Base-by-base conservation (phyloP, 2,329 filamentous ascomycete species). In the Decorospora gaudefroyi region DNA sequence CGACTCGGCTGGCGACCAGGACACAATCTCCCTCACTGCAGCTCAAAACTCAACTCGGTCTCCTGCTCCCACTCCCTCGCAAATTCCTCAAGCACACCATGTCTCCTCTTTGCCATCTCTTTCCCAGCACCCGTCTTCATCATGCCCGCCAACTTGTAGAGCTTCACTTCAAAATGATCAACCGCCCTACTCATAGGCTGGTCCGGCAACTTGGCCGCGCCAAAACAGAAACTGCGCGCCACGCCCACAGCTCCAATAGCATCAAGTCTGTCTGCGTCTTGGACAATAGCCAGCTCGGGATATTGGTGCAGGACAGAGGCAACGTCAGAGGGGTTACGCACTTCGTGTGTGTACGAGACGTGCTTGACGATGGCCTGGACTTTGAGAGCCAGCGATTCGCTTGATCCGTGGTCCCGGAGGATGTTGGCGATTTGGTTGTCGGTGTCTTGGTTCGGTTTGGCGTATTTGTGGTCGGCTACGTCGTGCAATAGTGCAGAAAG, bases 211-310 rank as follows among this genome's bases (percentile, higher is more conserved):
- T 63, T 69, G 6, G 65, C 67, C 0, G 86, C 90, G 0, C 86
- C 83, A 67, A 84, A 96, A 0, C 86, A 84, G 67, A 93, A 91
- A 27, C 81, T 82, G 29, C 92, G 76, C 2, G 82, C 91, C 43
- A 96, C 85, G 0, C 92, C 92, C 19, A 96, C 81, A 0, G 88
- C 89, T 1, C 91, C 92, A 35, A 96, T 84, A 3, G 90, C 88
- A 72, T 97, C 92, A n/a, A 97, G 76, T 5, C 91, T 79, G 73
- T 96, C 92, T 3, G 91, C 91, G 69, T 96, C 92, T 72, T 96
- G 91, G 21, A 96, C 90, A 33, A 95, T 81, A 0, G 83, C 90
- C 22, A 93, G 74, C 68, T 93, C 89, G 1, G 88, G 88, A 25
- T 87, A 76, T 19, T 72, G 63, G 4, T 65, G 66, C n/a, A 95